Evolutionary conservation across 148 eudicot genomes (phyloP), one percentile per base, ranked within the genome.

Genomic region (Vaccinium corymbosum): DNA sequence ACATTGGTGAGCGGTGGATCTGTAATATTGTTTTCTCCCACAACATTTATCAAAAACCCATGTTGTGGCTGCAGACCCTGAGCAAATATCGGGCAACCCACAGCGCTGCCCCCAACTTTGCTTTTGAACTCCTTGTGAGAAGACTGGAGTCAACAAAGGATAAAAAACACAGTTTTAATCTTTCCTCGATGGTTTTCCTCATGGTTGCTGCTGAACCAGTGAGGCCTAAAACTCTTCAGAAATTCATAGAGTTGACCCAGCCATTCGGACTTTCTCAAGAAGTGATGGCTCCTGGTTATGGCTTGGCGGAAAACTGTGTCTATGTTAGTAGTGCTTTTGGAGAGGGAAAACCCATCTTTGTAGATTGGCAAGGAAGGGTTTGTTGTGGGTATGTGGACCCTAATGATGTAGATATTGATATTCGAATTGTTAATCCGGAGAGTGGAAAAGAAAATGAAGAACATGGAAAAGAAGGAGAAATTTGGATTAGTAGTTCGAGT

Each of bases 201-300:
- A 91, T 91, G 93, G 85, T 89, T 83, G 93, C 91, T 56, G 93
- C 93, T 82, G 93, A 91, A 74, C 93, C 91, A 6, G 93, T 91
- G n/a, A 88, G 91, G 70, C 90, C 84, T 61, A 89, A 78, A 81
- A 91, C 93, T 49, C 68, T 91, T 20, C 86, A 80, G 59, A 89
- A 84, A 75, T 91, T 91, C 73, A 49, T 89, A 52, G 91, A 88
- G 88, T 80, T 91, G 29, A 86, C 91, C 2, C 6, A 32, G 70
- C 25, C 87, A 83, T 83, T 83, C 61, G 89, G 91, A 22, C 87
- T 91, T 53, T 91, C 93, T 7, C 88, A 91, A 82, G 85, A 86
- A 56, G 90, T 89, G 56, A 88, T 89, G 85, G 91, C 93, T 78
- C 93, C 91, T 7, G 93, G 93, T 42, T 91, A 88, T 85, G 93